These are phyloP conservation scores for Daldinia caldariorum DNA, from an alignment of 495 filamentous ascomycete genomes.

Conservation along the genomic window DNA sequence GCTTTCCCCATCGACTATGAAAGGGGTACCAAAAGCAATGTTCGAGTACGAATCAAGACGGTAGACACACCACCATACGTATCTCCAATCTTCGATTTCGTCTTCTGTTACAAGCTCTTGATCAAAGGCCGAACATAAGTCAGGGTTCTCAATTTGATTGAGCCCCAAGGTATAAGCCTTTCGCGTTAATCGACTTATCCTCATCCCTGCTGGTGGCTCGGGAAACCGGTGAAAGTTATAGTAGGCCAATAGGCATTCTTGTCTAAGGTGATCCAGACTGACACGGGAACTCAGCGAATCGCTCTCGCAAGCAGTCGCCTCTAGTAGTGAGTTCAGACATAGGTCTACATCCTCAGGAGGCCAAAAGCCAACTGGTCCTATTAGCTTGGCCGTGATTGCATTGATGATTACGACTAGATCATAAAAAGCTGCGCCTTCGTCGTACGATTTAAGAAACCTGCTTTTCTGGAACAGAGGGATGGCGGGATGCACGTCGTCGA, in stretches of 20 bases:
- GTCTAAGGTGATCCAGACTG: constrained; percentile 47
- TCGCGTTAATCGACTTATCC: constrained; percentile 49
- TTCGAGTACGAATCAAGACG: constrained; percentile 53
- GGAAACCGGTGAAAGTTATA: constrained; percentile 54
- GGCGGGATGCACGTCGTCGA: constrained; percentile 45
- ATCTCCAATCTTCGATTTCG: constrained; percentile 53
- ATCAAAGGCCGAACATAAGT: constrained; percentile 37
- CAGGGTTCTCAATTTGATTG: constrained; percentile 43
- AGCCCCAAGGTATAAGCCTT: constrained; percentile 48
- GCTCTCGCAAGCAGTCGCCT: constrained; percentile 18
- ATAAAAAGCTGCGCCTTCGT: constrained; percentile 24
- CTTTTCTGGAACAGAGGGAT: constrained; percentile 46
- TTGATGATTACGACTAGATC: constrained; percentile 43
- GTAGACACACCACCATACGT: constrained; percentile 55
- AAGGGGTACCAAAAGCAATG: constrained; percentile 40
- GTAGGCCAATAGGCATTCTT: constrained; percentile 52
- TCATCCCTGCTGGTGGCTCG: constrained; percentile 48
- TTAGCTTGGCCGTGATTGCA: constrained; percentile 44
- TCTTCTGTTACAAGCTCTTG: constrained; percentile 33
- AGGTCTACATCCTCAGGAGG: constrained; percentile 29
- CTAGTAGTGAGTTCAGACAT: constrained; percentile 38
- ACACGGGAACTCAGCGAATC: constrained; percentile 1
- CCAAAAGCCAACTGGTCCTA: constrained; percentile 38
- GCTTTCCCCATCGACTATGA: constrained; percentile 40
- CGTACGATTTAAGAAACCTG: constrained; percentile 42